These are phyloP conservation scores for Crithidia acanthocephali DNA, from an alignment of 208 protist species.

Conservation along the genomic window DNA sequence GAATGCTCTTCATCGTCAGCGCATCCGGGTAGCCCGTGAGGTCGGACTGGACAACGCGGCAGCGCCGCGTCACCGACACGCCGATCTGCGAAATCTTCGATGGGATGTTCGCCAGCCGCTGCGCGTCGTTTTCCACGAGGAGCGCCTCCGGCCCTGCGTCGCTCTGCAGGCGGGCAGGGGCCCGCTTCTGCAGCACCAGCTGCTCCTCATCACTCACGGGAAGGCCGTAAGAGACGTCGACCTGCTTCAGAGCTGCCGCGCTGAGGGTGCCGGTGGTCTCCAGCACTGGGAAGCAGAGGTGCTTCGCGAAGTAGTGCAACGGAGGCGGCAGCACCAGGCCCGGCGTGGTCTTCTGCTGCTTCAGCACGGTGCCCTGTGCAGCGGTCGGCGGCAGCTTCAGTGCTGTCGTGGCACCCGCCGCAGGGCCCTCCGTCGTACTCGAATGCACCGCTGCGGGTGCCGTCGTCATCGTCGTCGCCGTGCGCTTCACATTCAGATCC, in stretches of 20 bases:
- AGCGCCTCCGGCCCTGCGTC: slow-evolving; percentile 65
- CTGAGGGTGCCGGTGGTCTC: slow-evolving; percentile 52
- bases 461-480: background rate
- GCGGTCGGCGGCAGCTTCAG: background rate
- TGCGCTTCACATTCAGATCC: background rate
- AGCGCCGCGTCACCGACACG: slow-evolving; percentile 36
- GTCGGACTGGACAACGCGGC: slow-evolving; percentile 72
- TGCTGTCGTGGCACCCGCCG: background rate
- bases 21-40: slow-evolving; percentile 78
- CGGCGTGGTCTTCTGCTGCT: slow-evolving; percentile 23
- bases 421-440: background rate
- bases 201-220: slow-evolving; percentile 82
- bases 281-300: slow-evolving; percentile 79
- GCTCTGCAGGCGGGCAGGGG: slow-evolving; percentile 56
- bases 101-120: slow-evolving; percentile 85
- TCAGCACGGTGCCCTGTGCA: too few species aligned
- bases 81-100: slow-evolving; percentile 61
- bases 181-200: slow-evolving; percentile 61
- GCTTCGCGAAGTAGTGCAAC: slow-evolving; percentile 62
- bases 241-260: slow-evolving; percentile 46
- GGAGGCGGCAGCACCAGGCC: slow-evolving; percentile 74
- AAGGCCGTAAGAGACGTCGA: slow-evolving; percentile 79
- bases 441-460: background rate
- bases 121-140: slow-evolving; percentile 78
- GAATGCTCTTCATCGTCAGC: slow-evolving; percentile 55